Evolutionary conservation across 2,329 filamentous ascomycete genomes (phyloP).

Genomic region (Colletotrichum lupini): DNA sequence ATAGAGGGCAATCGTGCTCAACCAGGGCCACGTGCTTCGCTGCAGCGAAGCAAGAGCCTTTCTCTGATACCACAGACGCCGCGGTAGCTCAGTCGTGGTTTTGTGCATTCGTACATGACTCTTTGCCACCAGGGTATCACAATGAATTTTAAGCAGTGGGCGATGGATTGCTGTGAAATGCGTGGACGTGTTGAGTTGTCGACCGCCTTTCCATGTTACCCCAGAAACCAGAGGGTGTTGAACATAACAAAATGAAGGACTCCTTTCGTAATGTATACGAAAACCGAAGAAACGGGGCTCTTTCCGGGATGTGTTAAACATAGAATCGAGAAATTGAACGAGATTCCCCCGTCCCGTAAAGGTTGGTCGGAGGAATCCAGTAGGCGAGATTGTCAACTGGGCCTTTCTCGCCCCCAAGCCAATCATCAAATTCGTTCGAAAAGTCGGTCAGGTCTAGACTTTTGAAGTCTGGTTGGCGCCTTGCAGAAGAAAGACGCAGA

Average conservation of each 20-base stretch:
- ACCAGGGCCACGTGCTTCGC: not conserved
- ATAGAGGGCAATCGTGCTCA: not conserved
- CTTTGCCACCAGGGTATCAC: not conserved
- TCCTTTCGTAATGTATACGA: slow-evolving; percentile 18
- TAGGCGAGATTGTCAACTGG: slow-evolving; percentile 12
- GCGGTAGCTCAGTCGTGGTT: not conserved
- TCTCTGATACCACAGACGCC: not conserved
- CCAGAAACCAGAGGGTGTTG: slow-evolving; percentile 6
- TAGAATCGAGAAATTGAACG: not conserved
- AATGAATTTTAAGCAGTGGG: not conserved
- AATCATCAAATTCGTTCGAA: not conserved
- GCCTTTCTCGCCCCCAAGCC: not conserved
- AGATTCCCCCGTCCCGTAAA: slow-evolving; percentile 1
- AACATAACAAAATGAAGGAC: slow-evolving; percentile 10
- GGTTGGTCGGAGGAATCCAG: slow-evolving; percentile 17
- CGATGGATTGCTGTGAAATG: not conserved
- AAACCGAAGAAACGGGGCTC: slow-evolving; percentile 12
- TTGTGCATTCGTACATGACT: slow-evolving; percentile 13
- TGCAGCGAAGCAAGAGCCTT: not conserved
- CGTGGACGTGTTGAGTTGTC: not conserved
- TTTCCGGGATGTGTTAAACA: not conserved
- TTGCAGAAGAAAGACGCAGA: not conserved
- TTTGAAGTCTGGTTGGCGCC: not conserved
- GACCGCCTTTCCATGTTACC: slow-evolving; percentile 27
- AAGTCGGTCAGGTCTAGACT: not conserved